These are phyloP conservation scores for Tulasnella sp. DNA, from an alignment of 768 basidiomycete genomes.

Conservation along the genomic window DNA sequence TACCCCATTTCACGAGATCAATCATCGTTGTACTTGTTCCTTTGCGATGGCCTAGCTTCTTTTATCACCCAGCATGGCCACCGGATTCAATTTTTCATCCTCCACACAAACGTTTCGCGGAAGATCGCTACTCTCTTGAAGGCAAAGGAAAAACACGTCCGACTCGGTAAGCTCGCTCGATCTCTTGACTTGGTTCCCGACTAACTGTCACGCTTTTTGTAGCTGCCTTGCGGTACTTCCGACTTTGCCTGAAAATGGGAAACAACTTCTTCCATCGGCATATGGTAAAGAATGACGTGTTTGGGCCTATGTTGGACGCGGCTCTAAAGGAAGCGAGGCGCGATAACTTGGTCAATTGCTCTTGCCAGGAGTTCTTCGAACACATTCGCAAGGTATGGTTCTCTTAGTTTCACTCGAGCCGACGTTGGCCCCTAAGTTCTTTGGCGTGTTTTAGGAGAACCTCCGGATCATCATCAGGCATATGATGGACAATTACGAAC, in stretches of 20 bases:
- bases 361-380: constrained; percentile 94
- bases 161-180: constrained; percentile 54
- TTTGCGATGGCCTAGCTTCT: constrained; percentile 84
- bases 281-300: constrained; percentile 72
- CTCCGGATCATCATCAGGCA: constrained; percentile 73
- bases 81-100: constrained; percentile 81
- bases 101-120: constrained; percentile 64
- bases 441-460: constrained; percentile 50
- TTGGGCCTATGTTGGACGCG: constrained; percentile 73
- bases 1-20: constrained; percentile 57
- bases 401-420: not conserved
- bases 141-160: constrained; percentile 81
- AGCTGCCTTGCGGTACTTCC: constrained; percentile 92
- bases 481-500: constrained; percentile 68
- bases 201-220: constrained; percentile 9
- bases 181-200: constrained; percentile 7
- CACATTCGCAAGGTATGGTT: constrained; percentile 65
- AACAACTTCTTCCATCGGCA: constrained; percentile 64
- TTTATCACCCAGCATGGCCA: constrained; percentile 84
- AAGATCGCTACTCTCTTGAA: constrained; percentile 68
- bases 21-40: constrained; percentile 73
- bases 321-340: constrained; percentile 70
- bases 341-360: constrained; percentile 88
- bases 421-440: constrained; percentile 1
- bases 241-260: constrained; percentile 68